Conservation (phyloP, 2,329 filamentous ascomycete species). For the Colletotrichum viniferum region DNA sequence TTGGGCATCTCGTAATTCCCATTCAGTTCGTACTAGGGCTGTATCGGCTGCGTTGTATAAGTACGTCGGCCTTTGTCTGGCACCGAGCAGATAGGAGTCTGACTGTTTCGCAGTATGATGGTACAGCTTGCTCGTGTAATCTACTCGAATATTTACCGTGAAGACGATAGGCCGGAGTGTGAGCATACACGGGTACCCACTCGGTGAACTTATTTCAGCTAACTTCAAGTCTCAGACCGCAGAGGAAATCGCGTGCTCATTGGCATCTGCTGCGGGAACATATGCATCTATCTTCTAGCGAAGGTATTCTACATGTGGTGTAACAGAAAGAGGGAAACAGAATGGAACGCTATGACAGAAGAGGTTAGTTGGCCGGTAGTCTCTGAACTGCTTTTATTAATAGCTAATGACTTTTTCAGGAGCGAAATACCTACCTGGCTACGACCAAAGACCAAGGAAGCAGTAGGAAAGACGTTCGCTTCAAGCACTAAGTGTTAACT, state of each 20-base stretch:
- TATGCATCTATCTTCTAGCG: constrained; percentile 44
- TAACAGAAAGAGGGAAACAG: constrained; percentile 49
- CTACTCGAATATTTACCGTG: constrained; percentile 51
- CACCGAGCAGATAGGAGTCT: not conserved
- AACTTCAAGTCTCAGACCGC: not conserved
- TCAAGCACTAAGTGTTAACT: not conserved
- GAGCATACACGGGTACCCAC: not conserved
- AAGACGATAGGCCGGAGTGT: constrained; percentile 47
- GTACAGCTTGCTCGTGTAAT: constrained; percentile 52
- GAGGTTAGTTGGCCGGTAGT: constrained; percentile 26
- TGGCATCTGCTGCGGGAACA: constrained; percentile 24
- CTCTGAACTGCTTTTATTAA: not conserved
- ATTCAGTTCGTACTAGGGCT: constrained; percentile 64
- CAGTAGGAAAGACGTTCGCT: constrained; percentile 16
- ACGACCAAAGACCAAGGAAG: constrained; percentile 22
- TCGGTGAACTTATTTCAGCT: not conserved
- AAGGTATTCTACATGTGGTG: constrained; percentile 58
- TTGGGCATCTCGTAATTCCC: constrained; percentile 61
- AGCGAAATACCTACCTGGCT: constrained; percentile 10
- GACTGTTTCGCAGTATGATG: constrained; percentile 33
- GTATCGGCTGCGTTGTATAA: constrained; percentile 70
- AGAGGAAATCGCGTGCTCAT: constrained; percentile 23
- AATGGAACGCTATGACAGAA: constrained; percentile 53
- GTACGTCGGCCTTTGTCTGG: not conserved
- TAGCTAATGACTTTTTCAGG: not conserved